These are phyloP conservation scores for Auricularia heimuer DNA, from an alignment of 768 basidiomycete species.

Conservation along the genomic window DNA sequence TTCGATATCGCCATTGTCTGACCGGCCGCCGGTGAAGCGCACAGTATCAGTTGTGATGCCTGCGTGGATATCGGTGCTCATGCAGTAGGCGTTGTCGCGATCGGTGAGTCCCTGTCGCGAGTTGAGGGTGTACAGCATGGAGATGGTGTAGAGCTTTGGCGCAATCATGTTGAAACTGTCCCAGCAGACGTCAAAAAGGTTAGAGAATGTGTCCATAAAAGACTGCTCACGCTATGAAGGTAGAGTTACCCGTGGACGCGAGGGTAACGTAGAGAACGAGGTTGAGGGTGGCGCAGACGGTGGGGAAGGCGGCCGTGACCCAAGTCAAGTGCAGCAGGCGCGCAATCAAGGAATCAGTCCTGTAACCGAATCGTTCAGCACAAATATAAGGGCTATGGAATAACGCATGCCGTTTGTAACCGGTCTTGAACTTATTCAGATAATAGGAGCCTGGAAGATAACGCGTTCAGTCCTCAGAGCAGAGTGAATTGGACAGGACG, in stretches of 20 bases:
- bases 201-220: background rate
- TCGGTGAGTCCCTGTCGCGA: constrained; percentile 3
- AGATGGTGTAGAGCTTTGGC: constrained; percentile 7
- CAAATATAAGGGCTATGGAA: background rate
- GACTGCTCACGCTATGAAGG: background rate
- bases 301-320: background rate
- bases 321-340: background rate
- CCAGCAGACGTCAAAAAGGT: no score
- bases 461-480: no score
- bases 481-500: no score
- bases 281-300: background rate
- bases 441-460: background rate
- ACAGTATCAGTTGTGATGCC: background rate
- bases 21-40: background rate
- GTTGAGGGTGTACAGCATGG: constrained; percentile 7
- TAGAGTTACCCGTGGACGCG: background rate
- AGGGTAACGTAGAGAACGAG: background rate
- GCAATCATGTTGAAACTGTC: constrained; percentile 3
- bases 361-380: background rate
- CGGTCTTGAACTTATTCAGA: background rate
- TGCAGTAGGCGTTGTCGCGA: background rate
- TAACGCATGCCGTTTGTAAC: background rate
- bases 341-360: background rate
- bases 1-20: background rate
- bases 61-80: background rate